Evolutionary conservation across 495 filamentous ascomycete genomes (phyloP), one percentile per base, ranked within the genome.

Genomic region (Neurospora pannonica): DNA sequence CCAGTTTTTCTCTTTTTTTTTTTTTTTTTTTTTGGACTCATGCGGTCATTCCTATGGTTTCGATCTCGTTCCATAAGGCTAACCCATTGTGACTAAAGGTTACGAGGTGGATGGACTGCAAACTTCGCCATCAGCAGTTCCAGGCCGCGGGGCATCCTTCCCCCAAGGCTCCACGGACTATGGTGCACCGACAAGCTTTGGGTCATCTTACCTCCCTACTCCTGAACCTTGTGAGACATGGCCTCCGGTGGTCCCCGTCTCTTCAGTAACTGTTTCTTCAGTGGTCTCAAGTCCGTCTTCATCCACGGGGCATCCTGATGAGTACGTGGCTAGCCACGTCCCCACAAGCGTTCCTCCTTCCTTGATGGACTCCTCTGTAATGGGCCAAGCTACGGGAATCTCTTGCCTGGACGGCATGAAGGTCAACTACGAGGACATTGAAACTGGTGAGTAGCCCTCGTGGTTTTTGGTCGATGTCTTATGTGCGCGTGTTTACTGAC

Each of bases 261-360:
- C 78, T 9, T 72, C 75, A 9, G 75, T 38, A 21, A 80, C 80
- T 10, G 76, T 81, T 17, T 73, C 80, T 19, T 84, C 84, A 38
- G 80, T 80, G 10, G 83, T 77, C 7, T 85, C 85, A 3, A 86
- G 84, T 69, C 84, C 85, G 3, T 77, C 81, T 0, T 84, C 84
- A 0, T 84, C 83, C 5, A 78, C 83, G 24, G 80, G 73, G 5
- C 78, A 75, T 39, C 77, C 79, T 15, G 84, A 86, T 24, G 84
- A 85, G 7, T 84, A 80, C 67, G 75, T 77, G 19, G 75, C 76
- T 31, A 80, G 79, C 39, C 85, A 84, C 70, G 80, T 84, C 15
- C 79, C 82, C 38, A 81, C 79, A 8, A 84, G 82, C 67, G 77
- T 82, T 38, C 81, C 84, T n/a, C 48, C 80, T 5, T 74, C 79